Conservation (phyloP, 2,329 filamentous ascomycete species). For the Coniosporium tulheliwenetii region DNA sequence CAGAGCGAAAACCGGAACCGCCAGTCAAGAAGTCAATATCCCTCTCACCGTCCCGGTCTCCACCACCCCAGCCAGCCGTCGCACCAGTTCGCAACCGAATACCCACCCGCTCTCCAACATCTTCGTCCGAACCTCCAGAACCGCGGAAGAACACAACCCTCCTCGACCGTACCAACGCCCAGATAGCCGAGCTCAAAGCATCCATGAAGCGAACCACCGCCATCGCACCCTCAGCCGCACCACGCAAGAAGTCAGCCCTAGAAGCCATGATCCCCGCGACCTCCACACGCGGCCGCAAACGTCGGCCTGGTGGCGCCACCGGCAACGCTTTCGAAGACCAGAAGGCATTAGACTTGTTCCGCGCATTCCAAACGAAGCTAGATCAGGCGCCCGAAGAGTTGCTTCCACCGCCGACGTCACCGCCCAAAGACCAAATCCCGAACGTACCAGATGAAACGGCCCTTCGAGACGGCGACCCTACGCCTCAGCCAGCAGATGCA, state of each 20-base stretch:
- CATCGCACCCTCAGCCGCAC: conserved; percentile 13
- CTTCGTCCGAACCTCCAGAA: conserved; percentile 16
- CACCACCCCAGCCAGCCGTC: conserved; percentile 1
- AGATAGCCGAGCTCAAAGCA: conserved; percentile 66
- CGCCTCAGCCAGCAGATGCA: conserved; percentile 12
- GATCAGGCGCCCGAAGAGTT: conserved; percentile 23
- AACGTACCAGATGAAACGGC: neutral
- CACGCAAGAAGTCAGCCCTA: conserved; percentile 48
- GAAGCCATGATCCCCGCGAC: conserved; percentile 62
- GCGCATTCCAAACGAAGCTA: conserved; percentile 66
- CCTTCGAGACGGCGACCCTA: conserved; percentile 1
- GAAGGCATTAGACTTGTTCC: conserved; percentile 50
- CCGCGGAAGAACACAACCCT: conserved; percentile 12
- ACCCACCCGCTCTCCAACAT: conserved; percentile 11
- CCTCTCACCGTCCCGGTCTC: conserved; percentile 6
- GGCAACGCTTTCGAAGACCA: conserved; percentile 39
- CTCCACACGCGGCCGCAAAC: conserved; percentile 55
- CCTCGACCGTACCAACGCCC: conserved; percentile 58
- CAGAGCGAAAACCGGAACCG: conserved; percentile 6
- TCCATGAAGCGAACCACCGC: conserved; percentile 54
- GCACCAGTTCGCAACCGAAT: conserved; percentile 2
- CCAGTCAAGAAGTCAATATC: conserved; percentile 2
- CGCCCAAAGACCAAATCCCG: neutral
- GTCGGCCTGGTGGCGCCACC: conserved; percentile 41
- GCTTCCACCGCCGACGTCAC: conserved; percentile 6